Evolutionary conservation across 148 eudicot genomes (phyloP).

Genomic region (Chenopodium suecicum): DNA sequence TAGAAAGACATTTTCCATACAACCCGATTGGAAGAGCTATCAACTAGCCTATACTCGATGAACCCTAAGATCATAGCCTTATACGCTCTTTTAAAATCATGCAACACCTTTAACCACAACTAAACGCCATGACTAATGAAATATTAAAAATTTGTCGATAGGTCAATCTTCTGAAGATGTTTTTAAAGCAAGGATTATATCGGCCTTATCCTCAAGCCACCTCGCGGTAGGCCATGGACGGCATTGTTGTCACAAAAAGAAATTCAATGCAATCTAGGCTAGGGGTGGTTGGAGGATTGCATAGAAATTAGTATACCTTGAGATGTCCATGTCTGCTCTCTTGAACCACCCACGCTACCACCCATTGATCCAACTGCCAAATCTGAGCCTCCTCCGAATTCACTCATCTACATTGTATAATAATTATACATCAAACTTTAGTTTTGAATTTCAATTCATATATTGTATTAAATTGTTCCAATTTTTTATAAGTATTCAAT

Average conservation of each 20-base stretch:
- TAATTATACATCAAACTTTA: not conserved
- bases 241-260: not conserved
- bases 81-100: not conserved
- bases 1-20: not conserved
- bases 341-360: slow-evolving; percentile 37
- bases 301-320: slow-evolving; percentile 28
- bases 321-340: slow-evolving; percentile 44
- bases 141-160: no score
- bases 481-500: not conserved
- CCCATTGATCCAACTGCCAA: slow-evolving; percentile 31
- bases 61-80: not conserved
- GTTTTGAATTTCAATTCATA: not conserved
- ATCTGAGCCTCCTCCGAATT: slow-evolving; percentile 36
- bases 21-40: not conserved
- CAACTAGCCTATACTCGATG: not conserved
- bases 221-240: not conserved
- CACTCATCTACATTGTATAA: slow-evolving; percentile 41
- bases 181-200: not conserved
- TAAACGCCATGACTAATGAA: no score
- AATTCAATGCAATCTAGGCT: not conserved
- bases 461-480: not conserved
- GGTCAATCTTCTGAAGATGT: not conserved
- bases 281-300: not conserved
- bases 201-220: not conserved
- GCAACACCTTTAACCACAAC: not conserved